These are phyloP conservation scores for Isochrysis galbana DNA, from an alignment of 78 protist species.

Conservation along the genomic window DNA sequence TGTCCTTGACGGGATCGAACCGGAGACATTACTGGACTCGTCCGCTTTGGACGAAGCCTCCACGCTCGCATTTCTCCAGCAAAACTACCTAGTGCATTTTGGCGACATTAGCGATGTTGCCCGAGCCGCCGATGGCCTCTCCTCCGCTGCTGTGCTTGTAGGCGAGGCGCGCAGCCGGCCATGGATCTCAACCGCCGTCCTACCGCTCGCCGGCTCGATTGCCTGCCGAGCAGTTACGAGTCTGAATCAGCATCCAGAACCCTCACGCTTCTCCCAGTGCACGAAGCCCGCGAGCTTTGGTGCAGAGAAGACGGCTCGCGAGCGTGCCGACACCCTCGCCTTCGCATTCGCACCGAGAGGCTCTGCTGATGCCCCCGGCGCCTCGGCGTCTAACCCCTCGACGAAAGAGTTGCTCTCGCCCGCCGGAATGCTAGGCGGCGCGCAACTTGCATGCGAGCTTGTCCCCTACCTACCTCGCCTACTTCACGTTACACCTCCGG, in stretches of 20 bases:
- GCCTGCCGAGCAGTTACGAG: neutral
- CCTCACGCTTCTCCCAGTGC: neutral
- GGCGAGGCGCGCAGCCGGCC: neutral
- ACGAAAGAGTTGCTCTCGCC: neutral
- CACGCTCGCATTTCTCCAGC: neutral
- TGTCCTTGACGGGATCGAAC: no score
- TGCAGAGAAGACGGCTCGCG: neutral
- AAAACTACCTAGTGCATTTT: neutral
- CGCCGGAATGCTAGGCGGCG: neutral
- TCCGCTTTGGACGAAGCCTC: no score
- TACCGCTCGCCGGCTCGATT: neutral
- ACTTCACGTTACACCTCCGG: no score
- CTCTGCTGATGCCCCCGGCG: neutral
- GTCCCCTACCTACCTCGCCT: neutral
- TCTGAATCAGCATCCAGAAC: neutral
- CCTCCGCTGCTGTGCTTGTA: neutral
- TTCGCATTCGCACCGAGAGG: neutral
- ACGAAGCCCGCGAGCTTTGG: neutral
- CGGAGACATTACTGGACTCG: no score
- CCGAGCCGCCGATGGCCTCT: neutral
- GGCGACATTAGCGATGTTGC: neutral
- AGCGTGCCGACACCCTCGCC: neutral
- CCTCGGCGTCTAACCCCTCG: neutral
- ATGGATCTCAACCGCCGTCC: neutral
- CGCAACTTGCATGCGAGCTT: neutral